Evolutionary conservation across 305 asterid genomes (phyloP).

Genomic region (Solanum hybrid): DNA sequence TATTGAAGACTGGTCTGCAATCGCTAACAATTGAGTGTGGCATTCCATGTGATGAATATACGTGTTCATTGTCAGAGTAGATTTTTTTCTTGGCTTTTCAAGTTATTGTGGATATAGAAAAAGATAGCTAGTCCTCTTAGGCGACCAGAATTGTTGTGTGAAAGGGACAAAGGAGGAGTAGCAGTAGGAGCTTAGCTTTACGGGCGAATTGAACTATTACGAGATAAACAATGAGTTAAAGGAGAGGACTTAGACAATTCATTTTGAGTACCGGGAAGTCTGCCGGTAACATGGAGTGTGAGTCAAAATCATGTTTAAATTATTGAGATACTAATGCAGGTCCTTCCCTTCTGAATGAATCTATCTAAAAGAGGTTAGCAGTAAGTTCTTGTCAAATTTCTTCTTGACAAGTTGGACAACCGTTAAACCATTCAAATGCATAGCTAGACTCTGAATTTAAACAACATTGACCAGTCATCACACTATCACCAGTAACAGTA

Average conservation of each 20-base stretch:
- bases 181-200: background rate
- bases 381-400: background rate
- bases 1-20: background rate
- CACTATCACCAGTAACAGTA: background rate
- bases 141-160: background rate
- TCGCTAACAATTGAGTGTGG: background rate
- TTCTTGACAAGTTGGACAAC: background rate
- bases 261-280: background rate
- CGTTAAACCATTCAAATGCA: background rate
- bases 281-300: background rate
- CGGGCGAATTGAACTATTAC: background rate
- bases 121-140: background rate
- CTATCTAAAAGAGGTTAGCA: background rate
- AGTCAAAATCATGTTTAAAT: background rate
- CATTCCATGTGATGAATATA: background rate
- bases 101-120: background rate
- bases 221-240: background rate
- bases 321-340: background rate
- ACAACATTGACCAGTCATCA: background rate
- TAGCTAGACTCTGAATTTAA: background rate
- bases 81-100: background rate
- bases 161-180: background rate
- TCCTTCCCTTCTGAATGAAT: background rate
- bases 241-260: background rate
- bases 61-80: background rate